Conservation (phyloP, 2,329 filamentous ascomycete species). For the Xylaria sp. region DNA sequence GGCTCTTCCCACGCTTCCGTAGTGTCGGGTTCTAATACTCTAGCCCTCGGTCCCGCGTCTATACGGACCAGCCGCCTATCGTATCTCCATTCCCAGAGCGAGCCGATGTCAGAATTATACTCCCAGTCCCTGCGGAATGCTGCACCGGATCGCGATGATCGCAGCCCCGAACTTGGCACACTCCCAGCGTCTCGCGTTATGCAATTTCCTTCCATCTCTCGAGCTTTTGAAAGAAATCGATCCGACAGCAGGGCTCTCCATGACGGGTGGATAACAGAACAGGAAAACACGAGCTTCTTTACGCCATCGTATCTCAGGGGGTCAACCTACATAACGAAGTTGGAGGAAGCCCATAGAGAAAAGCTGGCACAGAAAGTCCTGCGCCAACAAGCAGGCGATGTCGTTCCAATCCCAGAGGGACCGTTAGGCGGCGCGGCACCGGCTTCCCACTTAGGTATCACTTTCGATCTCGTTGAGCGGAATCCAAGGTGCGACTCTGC, state of each 20-base stretch:
- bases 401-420: slow-evolving; percentile 25
- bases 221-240: slow-evolving; percentile 47
- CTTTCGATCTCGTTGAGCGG: slow-evolving; percentile 80
- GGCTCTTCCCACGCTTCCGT: slow-evolving; percentile 41
- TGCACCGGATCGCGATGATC: slow-evolving; percentile 32
- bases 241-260: slow-evolving; percentile 27
- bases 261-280: slow-evolving; percentile 27
- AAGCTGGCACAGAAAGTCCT: slow-evolving; percentile 49
- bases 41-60: slow-evolving; percentile 23
- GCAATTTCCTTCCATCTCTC: slow-evolving; percentile 44
- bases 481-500: slow-evolving; percentile 57
- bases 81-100: slow-evolving; percentile 47
- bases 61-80: slow-evolving; percentile 42
- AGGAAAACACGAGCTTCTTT: slow-evolving; percentile 56
- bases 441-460: slow-evolving; percentile 65
- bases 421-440: slow-evolving; percentile 54
- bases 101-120: slow-evolving; percentile 33
- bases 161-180: slow-evolving; percentile 24
- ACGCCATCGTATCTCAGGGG: slow-evolving; percentile 76
- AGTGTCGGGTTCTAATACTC: slow-evolving; percentile 35
- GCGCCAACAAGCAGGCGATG: slow-evolving; percentile 37
- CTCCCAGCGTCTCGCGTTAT: slow-evolving; percentile 27
- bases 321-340: slow-evolving; percentile 70
- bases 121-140: slow-evolving; percentile 27
- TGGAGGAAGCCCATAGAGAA: slow-evolving; percentile 64